Percentiles rank a stretch among this genome's conserved stretches.
phyloP scores from a whole-genome alignment of 2,329 filamentous ascomycete species.

The Alternaria brassicae region DNA sequence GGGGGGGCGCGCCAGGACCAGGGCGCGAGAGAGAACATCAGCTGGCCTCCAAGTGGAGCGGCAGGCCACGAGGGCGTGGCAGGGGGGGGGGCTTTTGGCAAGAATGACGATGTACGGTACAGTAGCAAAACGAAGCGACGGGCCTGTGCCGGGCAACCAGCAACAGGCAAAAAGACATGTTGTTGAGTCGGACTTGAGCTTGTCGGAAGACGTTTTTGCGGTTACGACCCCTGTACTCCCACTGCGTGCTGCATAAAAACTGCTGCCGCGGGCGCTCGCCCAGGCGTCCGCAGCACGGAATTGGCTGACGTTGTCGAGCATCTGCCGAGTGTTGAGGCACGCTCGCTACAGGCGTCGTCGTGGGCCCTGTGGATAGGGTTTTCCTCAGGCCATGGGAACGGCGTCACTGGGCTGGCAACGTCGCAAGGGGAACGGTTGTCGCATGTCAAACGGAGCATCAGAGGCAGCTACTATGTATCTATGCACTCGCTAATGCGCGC shows the following conservation, averaged over 20 bases:
- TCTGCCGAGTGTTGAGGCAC: conserved; percentile 9
- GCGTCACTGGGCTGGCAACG: conserved; percentile 5
- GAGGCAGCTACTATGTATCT: not conserved
- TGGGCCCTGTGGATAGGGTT: conserved; percentile 1
- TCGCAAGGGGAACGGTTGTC: conserved; percentile 2
- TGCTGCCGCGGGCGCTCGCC: conserved; percentile 23
- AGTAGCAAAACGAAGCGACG: conserved; percentile 21
- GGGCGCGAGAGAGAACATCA: conserved; percentile 31
- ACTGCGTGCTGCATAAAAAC: conserved; percentile 27
- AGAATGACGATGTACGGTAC: conserved; percentile 26
- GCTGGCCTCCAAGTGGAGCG: conserved; percentile 26
- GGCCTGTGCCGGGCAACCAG: too few relatives aligned
- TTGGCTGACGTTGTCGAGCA: conserved; percentile 15
- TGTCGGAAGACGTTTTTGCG: conserved; percentile 7
- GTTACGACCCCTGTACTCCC: conserved; percentile 5
- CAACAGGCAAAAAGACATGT: conserved; percentile 2
- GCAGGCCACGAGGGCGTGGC: conserved; percentile 23
- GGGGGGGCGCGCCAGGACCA: conserved; percentile 21
- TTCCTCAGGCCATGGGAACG: conserved; percentile 7
- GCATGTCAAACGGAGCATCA: conserved; percentile 8
- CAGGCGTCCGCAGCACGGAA: conserved; percentile 23
- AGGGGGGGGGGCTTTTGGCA: conserved; percentile 26
- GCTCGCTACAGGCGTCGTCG: conserved; percentile 1
- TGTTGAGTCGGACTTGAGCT: not conserved
- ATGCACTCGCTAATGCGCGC: not conserved